Percentiles rank a stretch among this genome's conserved stretches.
Conservation (phyloP, 1,284 basidiomycete genomes). For the Pseudozyma hubeiensis region DNA sequence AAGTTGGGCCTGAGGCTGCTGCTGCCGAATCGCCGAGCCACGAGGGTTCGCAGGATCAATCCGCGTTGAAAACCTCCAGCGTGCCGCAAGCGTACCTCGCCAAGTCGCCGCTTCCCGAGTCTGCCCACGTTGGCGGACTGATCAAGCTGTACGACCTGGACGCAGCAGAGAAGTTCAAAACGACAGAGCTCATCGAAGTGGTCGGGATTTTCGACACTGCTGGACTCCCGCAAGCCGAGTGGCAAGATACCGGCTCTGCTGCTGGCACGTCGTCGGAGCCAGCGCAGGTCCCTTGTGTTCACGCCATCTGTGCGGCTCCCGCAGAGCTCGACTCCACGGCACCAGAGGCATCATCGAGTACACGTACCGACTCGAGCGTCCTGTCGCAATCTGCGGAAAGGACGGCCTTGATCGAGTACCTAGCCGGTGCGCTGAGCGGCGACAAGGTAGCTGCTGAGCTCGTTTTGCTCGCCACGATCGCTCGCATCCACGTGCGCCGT, state of each 20-base stretch:
- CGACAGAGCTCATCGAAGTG: constrained; percentile 63
- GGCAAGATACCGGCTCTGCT: constrained; percentile 42
- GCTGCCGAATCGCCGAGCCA: constrained; percentile 22
- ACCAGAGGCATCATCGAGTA: background rate
- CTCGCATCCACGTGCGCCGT: constrained; percentile 78
- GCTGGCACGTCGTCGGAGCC: constrained; percentile 11
- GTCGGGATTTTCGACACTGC: constrained; percentile 58
- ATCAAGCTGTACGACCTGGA: constrained; percentile 61
- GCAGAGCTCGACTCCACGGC: constrained; percentile 27
- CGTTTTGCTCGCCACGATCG: constrained; percentile 77
- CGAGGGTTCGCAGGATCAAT: background rate
- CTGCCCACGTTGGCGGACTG: constrained; percentile 33
- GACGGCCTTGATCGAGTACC: constrained; percentile 39
- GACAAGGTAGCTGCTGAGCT: constrained; percentile 77
- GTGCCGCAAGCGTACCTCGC: constrained; percentile 26
- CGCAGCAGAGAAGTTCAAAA: constrained; percentile 56
- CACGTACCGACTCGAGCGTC: constrained; percentile 4
- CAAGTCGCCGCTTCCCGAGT: constrained; percentile 40
- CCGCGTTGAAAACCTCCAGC: constrained; percentile 2
- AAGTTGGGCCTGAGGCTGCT: constrained; percentile 43
- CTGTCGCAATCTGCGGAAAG: constrained; percentile 22
- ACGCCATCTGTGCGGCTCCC: constrained; percentile 47
- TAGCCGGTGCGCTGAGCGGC: constrained; percentile 47
- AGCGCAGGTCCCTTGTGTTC: constrained; percentile 51
- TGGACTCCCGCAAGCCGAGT: constrained; percentile 44